These are phyloP conservation scores for Rhipidocladum racemiflorum DNA, from an alignment of 176 grass and related monocot genomes.

Conservation along the genomic window DNA sequence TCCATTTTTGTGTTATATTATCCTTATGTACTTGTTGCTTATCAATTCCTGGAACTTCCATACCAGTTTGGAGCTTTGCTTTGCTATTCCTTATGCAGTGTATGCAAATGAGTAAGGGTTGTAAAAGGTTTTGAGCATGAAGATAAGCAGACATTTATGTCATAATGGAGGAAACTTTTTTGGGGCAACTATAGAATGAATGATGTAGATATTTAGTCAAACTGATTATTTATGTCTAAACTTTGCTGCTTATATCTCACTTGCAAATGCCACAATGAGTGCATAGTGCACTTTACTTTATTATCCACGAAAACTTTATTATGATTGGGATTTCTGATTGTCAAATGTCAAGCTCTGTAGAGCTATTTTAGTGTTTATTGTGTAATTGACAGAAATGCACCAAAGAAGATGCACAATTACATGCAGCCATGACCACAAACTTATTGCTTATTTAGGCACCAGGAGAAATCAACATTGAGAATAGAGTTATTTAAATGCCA, in stretches of 20 bases:
- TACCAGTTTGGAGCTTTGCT: background rate
- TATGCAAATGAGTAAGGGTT: background rate
- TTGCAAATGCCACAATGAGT: background rate
- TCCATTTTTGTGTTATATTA: background rate
- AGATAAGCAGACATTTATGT: background rate
- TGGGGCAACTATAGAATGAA: background rate
- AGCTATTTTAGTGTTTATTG: background rate
- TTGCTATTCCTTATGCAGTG: background rate
- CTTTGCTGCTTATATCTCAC: background rate
- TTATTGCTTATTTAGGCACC: background rate
- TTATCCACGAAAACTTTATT: background rate
- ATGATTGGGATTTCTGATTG: background rate
- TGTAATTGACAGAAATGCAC: background rate
- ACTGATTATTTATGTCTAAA: background rate
- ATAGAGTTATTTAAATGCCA: background rate
- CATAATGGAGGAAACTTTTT: background rate
- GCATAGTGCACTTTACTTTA: background rate
- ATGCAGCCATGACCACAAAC: background rate
- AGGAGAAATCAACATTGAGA: background rate
- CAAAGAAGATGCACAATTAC: background rate
- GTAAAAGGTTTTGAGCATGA: background rate
- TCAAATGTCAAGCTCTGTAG: constrained; percentile 14
- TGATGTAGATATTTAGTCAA: background rate
- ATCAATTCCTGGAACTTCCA: background rate
- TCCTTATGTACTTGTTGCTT: constrained; percentile 3